Evolutionary conservation across 129 eudicot genomes (phyloP).

Genomic region (Escallonia herrerae): DNA sequence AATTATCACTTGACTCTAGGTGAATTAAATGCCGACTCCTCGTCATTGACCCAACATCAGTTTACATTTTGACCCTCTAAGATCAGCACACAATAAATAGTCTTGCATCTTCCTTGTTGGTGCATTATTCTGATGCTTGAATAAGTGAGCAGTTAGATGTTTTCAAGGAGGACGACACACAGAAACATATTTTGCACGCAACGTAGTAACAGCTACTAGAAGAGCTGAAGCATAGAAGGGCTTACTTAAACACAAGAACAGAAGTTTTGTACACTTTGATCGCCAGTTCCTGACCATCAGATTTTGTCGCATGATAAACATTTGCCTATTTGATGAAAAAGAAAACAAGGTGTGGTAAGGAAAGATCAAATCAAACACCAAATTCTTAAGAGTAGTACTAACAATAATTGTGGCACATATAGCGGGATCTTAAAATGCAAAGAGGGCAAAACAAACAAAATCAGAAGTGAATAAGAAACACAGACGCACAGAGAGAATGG

Average conservation of each 20-base stretch:
- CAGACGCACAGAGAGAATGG: background rate
- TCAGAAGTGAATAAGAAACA: background rate
- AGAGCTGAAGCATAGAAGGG: slow-evolving; percentile 4
- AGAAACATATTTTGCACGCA: background rate
- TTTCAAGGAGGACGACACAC: background rate
- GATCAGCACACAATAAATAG: too few relatives aligned
- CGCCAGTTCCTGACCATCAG: slow-evolving; percentile 84
- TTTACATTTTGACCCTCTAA: too few relatives aligned
- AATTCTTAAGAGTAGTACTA: background rate
- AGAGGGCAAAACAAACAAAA: background rate
- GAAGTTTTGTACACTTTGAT: slow-evolving; percentile 97
- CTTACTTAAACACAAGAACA: slow-evolving; percentile 90
- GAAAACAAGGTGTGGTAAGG: background rate
- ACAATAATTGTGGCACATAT: background rate
- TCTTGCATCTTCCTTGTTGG: too few relatives aligned
- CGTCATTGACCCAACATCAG: too few relatives aligned
- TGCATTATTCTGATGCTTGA: too few relatives aligned
- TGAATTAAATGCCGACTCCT: too few relatives aligned
- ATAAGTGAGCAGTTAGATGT: background rate
- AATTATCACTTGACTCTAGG: too few relatives aligned
- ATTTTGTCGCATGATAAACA: slow-evolving; percentile 92
- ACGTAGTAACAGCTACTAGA: background rate
- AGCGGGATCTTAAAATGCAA: background rate
- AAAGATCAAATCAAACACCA: slow-evolving; percentile 4
- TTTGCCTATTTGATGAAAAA: slow-evolving; percentile 64